These are phyloP conservation scores for Evernia prunastri DNA, from an alignment of 495 filamentous ascomycete genomes.

Conservation along the genomic window DNA sequence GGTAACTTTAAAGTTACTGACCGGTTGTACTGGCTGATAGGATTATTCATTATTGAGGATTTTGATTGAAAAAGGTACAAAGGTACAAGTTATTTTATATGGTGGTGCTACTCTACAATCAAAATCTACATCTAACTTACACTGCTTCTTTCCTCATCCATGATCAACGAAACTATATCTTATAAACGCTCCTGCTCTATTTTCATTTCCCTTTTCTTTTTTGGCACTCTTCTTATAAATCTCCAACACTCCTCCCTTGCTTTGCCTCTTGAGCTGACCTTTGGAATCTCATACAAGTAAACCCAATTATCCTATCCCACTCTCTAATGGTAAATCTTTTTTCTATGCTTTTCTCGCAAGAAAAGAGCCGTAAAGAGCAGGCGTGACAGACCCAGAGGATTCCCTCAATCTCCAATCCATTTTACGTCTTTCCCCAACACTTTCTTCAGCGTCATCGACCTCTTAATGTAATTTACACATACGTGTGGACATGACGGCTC, in stretches of 20 bases:
- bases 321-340: neutral
- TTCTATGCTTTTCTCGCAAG: neutral
- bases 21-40: too few species aligned
- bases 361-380: neutral
- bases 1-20: too few species aligned
- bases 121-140: neutral
- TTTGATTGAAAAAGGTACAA: neutral
- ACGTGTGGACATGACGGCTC: conserved; percentile 17
- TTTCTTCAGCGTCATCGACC: neutral
- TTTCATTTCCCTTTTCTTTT: neutral
- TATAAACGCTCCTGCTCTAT: neutral
- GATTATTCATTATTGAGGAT: too few species aligned
- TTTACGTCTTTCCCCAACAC: neutral
- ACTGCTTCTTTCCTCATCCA: neutral
- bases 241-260: neutral
- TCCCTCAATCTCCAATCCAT: neutral
- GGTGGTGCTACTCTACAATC: too few species aligned
- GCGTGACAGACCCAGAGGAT: neutral
- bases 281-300: neutral
- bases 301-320: neutral
- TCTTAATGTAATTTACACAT: conserved; percentile 4
- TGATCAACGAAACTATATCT: neutral
- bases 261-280: conserved; percentile 9
- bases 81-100: neutral
- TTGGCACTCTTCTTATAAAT: neutral